These are phyloP conservation scores for Kodamaea sp. DNA, from an alignment of 1,139 yeast genomes.

Conservation along the genomic window DNA sequence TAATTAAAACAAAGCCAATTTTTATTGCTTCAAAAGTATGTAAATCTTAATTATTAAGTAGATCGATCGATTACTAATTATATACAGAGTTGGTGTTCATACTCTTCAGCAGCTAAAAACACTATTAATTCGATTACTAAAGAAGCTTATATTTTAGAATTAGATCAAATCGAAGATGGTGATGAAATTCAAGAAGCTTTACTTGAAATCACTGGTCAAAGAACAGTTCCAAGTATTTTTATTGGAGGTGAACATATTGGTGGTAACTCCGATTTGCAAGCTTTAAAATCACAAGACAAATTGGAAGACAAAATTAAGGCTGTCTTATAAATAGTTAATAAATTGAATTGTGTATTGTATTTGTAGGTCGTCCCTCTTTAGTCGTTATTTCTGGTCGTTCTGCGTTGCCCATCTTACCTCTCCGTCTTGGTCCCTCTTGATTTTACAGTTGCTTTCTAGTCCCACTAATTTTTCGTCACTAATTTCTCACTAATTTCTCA, in stretches of 20 bases:
- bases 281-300: slow-evolving; percentile 34
- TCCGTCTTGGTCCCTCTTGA: too few relatives aligned
- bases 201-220: slow-evolving; percentile 75
- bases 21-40: slow-evolving; percentile 80
- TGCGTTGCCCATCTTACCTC: too few relatives aligned
- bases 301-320: slow-evolving; percentile 26
- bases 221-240: slow-evolving; percentile 89
- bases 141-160: slow-evolving; percentile 62
- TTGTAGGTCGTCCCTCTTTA: too few relatives aligned
- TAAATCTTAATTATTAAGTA: slow-evolving; percentile 1
- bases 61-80: slow-evolving; percentile 14
- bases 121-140: slow-evolving; percentile 49
- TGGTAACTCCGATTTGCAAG: slow-evolving; percentile 85
- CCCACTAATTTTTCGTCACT: too few relatives aligned
- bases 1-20: slow-evolving; percentile 64
- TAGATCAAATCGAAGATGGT: slow-evolving; percentile 49
- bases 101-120: slow-evolving; percentile 62
- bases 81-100: slow-evolving; percentile 54
- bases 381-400: too few relatives aligned
- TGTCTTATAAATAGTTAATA: slow-evolving; percentile 16
- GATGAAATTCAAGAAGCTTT: slow-evolving; percentile 72
- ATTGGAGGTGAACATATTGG: slow-evolving; percentile 91
- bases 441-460: too few relatives aligned
- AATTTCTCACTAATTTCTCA: too few relatives aligned
- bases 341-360: too few relatives aligned